Base-by-base conservation (phyloP, 352 stramenopile species). In the Phytophthora sp. region DNA sequence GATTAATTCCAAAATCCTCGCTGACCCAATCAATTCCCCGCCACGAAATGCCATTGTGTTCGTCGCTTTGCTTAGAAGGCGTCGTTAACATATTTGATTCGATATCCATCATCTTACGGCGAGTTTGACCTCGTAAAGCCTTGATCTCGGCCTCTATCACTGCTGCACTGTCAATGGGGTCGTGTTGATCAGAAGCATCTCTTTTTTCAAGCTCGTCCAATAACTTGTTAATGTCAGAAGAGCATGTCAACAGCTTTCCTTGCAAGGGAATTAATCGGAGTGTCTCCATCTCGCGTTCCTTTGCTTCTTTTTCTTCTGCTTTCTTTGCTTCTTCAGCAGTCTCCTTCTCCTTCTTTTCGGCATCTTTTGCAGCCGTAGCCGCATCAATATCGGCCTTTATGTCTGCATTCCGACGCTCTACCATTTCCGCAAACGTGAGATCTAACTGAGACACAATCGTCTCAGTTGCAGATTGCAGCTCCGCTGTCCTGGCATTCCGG, bases 361-460 rank as follows among this genome's bases (percentile, higher is more conserved):
- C 51, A 18, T 66, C 54, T 55, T 84, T 82, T 24, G 49, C 53
- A 11, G 64, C 62, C n/a, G 54, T 49, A 20, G 34, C 44, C 2
- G 60, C 62, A 12, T 77, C 72, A 17, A 53, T 52, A 1, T 60
- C 61, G 21, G 69, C 66, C 43, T 80, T 78, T 5, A 80, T 48
- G 21, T 85, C 76, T 6, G 56, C 51, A 7, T 76, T 72, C 3
- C 67, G 56, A 12, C 69, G 62, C 32, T 73, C 46, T 0, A 53
- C 71, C 69, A 82, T 70, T 0, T 76, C 55, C 5, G 54, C 73
- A 37, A 85, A 85, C 23, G 69, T 59, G 10, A 77, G 46, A 21
- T 85, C 61, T n/a, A 85, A 52, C 10, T 77, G 62, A 15, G 78
- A 71, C 12, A 85, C 76, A 18, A 85, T 85, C 10, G 59, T 66